Percentiles rank a stretch among this genome's conserved stretches.
Conservation (phyloP, 139 green algal genomes). For the Astrephomene gubernaculifera region DNA sequence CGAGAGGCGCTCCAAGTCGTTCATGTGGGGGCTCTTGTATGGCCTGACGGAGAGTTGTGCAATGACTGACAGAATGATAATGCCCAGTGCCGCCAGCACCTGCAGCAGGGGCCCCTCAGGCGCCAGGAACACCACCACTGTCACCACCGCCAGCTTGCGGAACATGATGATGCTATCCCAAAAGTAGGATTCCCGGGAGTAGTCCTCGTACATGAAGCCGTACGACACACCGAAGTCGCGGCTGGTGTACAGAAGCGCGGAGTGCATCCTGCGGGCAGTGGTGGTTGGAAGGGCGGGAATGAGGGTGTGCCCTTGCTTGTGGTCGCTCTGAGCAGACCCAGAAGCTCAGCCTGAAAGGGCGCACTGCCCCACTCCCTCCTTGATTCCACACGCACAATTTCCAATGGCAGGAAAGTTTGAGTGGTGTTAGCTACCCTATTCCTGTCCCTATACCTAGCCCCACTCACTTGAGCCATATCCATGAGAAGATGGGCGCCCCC, state of each 20-base stretch:
- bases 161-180: conserved; percentile 48
- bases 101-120: background rate
- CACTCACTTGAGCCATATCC: conserved; percentile 11
- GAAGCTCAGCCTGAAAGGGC: too few species aligned
- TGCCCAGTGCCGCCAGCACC: conserved; percentile 17
- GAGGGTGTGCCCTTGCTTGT: too few species aligned
- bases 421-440: too few species aligned
- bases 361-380: too few species aligned
- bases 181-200: conserved; percentile 14
- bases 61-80: conserved; percentile 5
- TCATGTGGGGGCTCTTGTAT: conserved; percentile 27
- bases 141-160: conserved; percentile 38
- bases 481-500: conserved; percentile 17
- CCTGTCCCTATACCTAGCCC: background rate
- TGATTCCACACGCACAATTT: too few species aligned
- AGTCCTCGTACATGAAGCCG: conserved; percentile 41
- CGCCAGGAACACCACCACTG: conserved; percentile 34
- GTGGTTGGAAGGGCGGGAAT: too few species aligned
- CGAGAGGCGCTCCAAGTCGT: conserved; percentile 40
- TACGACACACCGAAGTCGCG: conserved; percentile 10
- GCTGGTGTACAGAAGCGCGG: background rate
- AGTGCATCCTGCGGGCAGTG: background rate
- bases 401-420: too few species aligned
- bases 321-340: too few species aligned
- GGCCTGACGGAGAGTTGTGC: conserved; percentile 13